phyloP scores from a whole-genome alignment of 2,329 filamentous ascomycete species.

The Aspergillus novofumigatus region DNA sequence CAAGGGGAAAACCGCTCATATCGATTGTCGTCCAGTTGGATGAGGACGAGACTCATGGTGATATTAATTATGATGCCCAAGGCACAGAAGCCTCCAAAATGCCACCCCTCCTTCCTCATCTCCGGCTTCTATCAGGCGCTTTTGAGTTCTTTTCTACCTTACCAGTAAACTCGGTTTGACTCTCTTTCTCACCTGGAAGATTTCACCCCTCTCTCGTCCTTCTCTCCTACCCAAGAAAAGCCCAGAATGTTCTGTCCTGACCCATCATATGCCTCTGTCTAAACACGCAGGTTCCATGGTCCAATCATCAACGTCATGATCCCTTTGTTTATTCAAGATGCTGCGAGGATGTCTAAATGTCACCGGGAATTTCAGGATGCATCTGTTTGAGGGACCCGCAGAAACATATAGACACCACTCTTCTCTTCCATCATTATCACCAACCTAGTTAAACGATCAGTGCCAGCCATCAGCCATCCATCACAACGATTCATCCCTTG shows the following conservation, averaged over 20 bases:
- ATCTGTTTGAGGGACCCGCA: constrained; percentile 4
- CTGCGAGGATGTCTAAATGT: constrained; percentile 11
- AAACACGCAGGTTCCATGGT: constrained; percentile 5
- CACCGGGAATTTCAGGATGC: constrained; percentile 11
- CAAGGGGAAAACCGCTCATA: background rate
- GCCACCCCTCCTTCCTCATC: background rate
- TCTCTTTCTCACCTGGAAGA: background rate
- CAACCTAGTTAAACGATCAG: background rate
- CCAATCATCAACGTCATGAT: constrained; percentile 14
- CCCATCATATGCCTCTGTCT: constrained; percentile 5
- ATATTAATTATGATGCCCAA: background rate
- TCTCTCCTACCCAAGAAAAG: constrained; percentile 6
- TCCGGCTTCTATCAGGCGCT: background rate
- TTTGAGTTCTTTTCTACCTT: background rate
- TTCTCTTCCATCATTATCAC: constrained; percentile 3
- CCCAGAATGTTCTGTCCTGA: constrained; percentile 15
- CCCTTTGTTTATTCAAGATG: constrained; percentile 9
- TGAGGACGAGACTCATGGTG: background rate
- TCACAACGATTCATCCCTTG: background rate
- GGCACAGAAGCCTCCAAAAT: background rate
- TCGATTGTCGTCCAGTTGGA: background rate
- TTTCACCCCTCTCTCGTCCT: background rate
- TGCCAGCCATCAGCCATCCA: background rate
- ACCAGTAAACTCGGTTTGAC: background rate
- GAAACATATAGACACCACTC: constrained; percentile 7